Conservation (phyloP, 148 eudicot genomes). For the Diospyros lotus region DNA sequence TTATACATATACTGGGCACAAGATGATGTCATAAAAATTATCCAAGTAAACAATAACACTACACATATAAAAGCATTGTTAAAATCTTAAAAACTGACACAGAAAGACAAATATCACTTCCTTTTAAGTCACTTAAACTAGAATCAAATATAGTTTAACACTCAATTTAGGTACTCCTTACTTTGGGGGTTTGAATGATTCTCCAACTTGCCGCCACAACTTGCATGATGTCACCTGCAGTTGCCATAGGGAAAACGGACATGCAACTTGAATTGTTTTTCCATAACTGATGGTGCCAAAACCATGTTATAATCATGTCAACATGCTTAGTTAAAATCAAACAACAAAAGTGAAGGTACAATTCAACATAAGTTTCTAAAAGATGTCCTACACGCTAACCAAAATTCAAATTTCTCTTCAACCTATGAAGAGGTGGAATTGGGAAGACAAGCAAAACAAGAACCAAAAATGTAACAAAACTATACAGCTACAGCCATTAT, state of each 20-base stretch:
- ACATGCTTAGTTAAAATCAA: not conserved
- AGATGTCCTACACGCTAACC: not conserved
- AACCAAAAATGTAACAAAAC: not conserved
- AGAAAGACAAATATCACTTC: not conserved
- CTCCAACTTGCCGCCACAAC: constrained; percentile 57
- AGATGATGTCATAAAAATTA: not conserved
- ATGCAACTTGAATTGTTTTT: constrained; percentile 7
- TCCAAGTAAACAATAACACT: not conserved
- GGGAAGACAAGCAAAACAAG: not conserved
- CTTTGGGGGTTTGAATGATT: constrained; percentile 60
- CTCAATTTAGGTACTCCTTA: constrained; percentile 23
- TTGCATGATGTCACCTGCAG: constrained; percentile 54
- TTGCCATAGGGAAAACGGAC: not conserved
- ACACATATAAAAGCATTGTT: no score
- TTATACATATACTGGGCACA: not conserved
- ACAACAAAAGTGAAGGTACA: not conserved
- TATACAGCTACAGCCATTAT: not conserved
- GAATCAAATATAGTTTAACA: not conserved
- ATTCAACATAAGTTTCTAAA: not conserved
- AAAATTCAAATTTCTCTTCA: not conserved
- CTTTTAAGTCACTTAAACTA: not conserved
- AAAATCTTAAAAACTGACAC: not conserved
- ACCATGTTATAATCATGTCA: not conserved
- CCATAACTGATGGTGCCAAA: not conserved
- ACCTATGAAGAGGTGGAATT: not conserved